These are phyloP conservation scores for Boletus rubropictus DNA, from an alignment of 768 basidiomycete genomes.

Conservation along the genomic window DNA sequence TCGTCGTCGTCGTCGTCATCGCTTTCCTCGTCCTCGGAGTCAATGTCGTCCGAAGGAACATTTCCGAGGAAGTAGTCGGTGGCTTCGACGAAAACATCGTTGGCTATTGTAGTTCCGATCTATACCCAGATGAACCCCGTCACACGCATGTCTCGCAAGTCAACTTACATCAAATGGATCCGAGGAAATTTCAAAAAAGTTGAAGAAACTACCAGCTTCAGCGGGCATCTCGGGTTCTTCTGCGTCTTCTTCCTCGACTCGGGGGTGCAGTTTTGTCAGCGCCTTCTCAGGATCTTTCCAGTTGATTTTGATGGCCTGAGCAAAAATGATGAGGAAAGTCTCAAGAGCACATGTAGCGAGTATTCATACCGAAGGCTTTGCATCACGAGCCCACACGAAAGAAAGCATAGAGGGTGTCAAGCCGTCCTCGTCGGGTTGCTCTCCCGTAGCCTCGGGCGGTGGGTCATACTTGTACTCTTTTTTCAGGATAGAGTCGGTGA, in stretches of 20 bases:
- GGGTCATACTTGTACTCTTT: conserved; percentile 76
- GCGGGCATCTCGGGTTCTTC: conserved; percentile 53
- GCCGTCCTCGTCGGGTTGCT: conserved; percentile 66
- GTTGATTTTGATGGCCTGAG: conserved; percentile 59
- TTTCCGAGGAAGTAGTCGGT: conserved; percentile 79
- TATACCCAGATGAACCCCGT: conserved; percentile 27
- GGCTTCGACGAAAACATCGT: conserved; percentile 75
- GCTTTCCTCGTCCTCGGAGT: conserved; percentile 61
- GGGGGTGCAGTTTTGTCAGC: conserved; percentile 76
- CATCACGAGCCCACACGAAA: conserved; percentile 76
- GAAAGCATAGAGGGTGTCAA: conserved; percentile 73
- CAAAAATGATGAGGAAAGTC: neutral
- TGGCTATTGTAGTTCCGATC: conserved; percentile 68
- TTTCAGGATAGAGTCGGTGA: conserved; percentile 66
- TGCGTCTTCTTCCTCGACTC: conserved; percentile 47
- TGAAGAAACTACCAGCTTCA: conserved; percentile 83
- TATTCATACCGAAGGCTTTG: conserved; percentile 54
- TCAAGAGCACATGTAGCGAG: neutral
- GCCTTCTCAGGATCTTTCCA: conserved; percentile 78
- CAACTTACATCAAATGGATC: conserved; percentile 65
- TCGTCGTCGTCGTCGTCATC: conserved; percentile 75
- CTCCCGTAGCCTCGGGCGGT: conserved; percentile 45
- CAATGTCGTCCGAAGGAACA: conserved; percentile 50
- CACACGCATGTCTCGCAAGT: neutral
- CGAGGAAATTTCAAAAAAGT: conserved; percentile 65